phyloP scores from a whole-genome alignment of 345 rosid species.

The Lepidium didymum region DNA sequence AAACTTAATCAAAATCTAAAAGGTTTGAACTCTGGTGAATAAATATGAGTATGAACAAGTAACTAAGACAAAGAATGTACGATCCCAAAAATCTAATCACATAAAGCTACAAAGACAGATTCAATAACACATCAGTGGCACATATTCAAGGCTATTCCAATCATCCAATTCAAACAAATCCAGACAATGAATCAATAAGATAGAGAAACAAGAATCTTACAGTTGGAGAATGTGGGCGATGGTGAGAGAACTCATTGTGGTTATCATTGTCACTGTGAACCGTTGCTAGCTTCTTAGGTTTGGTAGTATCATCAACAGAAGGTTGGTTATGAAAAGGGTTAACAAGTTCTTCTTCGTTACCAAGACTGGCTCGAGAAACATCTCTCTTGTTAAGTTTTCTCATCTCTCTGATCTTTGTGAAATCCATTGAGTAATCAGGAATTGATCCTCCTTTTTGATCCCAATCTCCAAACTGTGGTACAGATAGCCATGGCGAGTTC shows the following conservation, averaged over 20 bases:
- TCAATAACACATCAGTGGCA: not conserved
- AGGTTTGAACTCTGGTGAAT: not conserved
- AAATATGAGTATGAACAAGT: not conserved
- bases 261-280: conserved; percentile 30
- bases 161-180: not conserved
- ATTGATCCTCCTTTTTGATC: conserved; percentile 69
- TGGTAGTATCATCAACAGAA: conserved; percentile 1
- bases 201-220: conserved; percentile 34
- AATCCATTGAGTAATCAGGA: conserved; percentile 90
- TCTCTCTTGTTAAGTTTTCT: conserved; percentile 96
- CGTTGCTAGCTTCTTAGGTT: conserved; percentile 20
- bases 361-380: conserved; percentile 80
- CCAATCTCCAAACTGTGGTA: conserved; percentile 98
- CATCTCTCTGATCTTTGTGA: conserved; percentile 87
- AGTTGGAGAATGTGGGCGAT: conserved; percentile 32
- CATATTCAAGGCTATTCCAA: not conserved
- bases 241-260: conserved; percentile 34
- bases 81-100: not conserved
- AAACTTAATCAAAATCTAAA: not conserved
- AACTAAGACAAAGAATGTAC: not conserved
- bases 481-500: conserved; percentile 86
- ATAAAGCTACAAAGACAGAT: not conserved
- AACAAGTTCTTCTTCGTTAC: conserved; percentile 78
- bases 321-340: conserved; percentile 45
- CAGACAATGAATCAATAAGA: not conserved